Base-by-base conservation (phyloP, 441 rosid genomes). In the Euphorbia neoarborescens region DNA sequence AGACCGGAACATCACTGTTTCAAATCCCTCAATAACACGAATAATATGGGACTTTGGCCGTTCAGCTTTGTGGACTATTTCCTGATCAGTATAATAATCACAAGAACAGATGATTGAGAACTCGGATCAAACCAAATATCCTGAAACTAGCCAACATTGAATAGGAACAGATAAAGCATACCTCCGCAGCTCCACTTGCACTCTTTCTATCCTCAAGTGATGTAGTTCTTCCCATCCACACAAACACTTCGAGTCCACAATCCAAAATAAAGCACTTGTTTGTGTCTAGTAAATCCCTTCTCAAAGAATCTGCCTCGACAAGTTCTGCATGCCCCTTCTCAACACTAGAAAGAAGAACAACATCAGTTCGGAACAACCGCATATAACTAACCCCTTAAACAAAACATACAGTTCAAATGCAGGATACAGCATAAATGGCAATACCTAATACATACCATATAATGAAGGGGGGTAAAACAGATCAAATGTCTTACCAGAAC, bases 21-120 rank as follows among this genome's bases (percentile, higher is more conserved):
- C 99, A 78, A 85, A 92, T 73, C 99, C 99, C 82, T 94, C 99
- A 78, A 90, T 94, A 66, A 90, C 77, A 73, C 94, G 89, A 70
- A 92, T 82, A 63, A 94, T 77, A 66, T 83, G 94, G 58, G 86
- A 81, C 73, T 86, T 84, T 25, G 87, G 79, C 65, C 85, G 81
- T 64, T 86, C 89, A 69, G 86, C 82, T 24, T 78, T 70, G 20
- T 68, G 80, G 53, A 88, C 79, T 66, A 90, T 75, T 77, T 87
- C 97, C 97, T 94, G 89, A 63, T 64, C 57, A 72, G 62, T 61
- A 38, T 46, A 42, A 78, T 68, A 68, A 80, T 70, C 51, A 76
- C 61, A 25, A 32, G 69, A n/a, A 42, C 37, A 62, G 35, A 72
- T 54, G 46, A 71, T 24, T 60, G 66, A 75, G 51, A 79, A 56